A percentile compares a stretch with the other conserved stretches of the same genome.
phyloP scores from a whole-genome alignment of 1,139 yeast species.

The Magnusiomyces magnusii region DNA sequence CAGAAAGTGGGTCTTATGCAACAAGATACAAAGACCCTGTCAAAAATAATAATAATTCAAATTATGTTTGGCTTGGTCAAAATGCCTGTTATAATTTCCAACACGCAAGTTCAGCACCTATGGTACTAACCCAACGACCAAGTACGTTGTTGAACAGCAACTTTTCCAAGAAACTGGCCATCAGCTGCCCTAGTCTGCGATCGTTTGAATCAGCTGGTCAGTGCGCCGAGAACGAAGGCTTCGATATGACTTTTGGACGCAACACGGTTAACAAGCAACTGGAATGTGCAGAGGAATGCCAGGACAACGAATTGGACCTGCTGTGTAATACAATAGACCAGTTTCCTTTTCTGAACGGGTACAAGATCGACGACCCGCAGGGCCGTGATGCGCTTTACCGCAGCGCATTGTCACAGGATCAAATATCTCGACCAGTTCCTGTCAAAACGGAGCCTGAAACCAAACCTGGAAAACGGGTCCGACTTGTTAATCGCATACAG shows the following conservation, averaged over 20 bases:
- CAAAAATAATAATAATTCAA: background rate
- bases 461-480: background rate
- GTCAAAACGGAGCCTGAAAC: background rate
- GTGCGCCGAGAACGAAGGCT: background rate
- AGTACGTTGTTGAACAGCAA: background rate
- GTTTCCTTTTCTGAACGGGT: background rate
- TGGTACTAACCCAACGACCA: background rate
- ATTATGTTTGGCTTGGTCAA: background rate
- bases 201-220: background rate
- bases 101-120: background rate
- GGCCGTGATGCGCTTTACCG: background rate
- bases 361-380: background rate
- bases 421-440: background rate
- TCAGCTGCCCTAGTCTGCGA: background rate
- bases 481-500: background rate
- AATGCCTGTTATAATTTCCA: background rate
- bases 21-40: background rate
- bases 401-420: background rate
- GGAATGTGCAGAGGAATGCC: background rate
- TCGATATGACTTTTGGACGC: background rate
- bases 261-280: background rate
- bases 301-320: background rate
- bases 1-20: background rate
- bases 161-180: background rate
- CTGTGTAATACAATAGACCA: background rate